phyloP scores from a whole-genome alignment of 2,329 filamentous ascomycete species.

The Colletotrichum sp. region DNA sequence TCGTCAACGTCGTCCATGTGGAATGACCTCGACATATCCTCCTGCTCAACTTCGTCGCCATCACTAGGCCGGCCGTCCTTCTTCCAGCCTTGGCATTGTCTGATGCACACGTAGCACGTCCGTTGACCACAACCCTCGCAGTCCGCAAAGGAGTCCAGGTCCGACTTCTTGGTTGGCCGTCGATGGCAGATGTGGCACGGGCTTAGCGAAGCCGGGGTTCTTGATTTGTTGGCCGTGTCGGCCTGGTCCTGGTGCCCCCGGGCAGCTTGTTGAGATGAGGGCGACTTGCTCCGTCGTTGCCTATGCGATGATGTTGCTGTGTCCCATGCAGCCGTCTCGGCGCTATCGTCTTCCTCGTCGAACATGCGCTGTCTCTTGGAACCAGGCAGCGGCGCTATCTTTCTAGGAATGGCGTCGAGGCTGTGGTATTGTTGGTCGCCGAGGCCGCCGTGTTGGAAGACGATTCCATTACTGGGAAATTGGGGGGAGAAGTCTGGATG shows the following conservation, averaged over 20 bases:
- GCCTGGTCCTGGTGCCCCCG: neutral
- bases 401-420: neutral
- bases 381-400: conserved; percentile 10
- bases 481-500: neutral
- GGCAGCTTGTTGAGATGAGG: neutral
- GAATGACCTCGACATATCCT: conserved; percentile 46
- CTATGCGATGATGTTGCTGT: neutral
- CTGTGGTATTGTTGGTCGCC: neutral
- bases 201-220: conserved; percentile 36
- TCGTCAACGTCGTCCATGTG: conserved; percentile 56
- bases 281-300: conserved; percentile 4
- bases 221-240: neutral
- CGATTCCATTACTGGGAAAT: neutral
- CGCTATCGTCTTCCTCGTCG: neutral
- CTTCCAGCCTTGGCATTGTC: conserved; percentile 62
- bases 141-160: conserved; percentile 69
- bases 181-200: conserved; percentile 74
- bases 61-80: conserved; percentile 22
- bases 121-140: conserved; percentile 67
- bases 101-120: conserved; percentile 73
- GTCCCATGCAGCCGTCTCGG: neutral
- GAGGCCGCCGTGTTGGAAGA: conserved; percentile 1
- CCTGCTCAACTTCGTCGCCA: conserved; percentile 11
- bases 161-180: conserved; percentile 66
- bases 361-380: conserved; percentile 18